Conservation (phyloP, 2,329 filamentous ascomycete species). For the Capronia coronata region DNA sequence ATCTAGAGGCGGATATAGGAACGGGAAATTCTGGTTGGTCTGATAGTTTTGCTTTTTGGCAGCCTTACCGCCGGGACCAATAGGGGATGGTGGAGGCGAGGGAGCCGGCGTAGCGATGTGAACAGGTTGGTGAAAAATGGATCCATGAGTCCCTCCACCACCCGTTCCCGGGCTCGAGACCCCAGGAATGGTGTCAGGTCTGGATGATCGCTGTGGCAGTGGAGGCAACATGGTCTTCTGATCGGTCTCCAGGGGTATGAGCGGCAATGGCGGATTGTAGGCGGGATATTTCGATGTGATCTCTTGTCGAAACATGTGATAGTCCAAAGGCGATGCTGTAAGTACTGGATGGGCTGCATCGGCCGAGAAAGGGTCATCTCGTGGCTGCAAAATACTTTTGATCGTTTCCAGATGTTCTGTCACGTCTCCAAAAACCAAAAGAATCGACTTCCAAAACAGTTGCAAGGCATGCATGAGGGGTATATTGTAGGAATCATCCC, state of each 20-base stretch:
- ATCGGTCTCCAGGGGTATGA: conserved; percentile 80
- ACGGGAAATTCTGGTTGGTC: conserved; percentile 97
- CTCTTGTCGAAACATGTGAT: conserved; percentile 92
- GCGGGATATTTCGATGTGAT: conserved; percentile 97
- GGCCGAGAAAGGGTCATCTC: conserved; percentile 55
- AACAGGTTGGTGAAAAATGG: conserved; percentile 90
- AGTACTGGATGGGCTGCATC: conserved; percentile 59
- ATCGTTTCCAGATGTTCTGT: conserved; percentile 60
- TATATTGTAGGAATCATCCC: conserved; percentile 54
- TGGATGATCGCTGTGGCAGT: conserved; percentile 65
- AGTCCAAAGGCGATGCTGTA: conserved; percentile 88
- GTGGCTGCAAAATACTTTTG: conserved; percentile 59
- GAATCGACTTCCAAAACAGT: conserved; percentile 83
- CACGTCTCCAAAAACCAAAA: conserved; percentile 77
- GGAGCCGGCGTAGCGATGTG: conserved; percentile 98
- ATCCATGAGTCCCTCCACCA: conserved; percentile 43
- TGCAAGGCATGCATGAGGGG: conserved; percentile 66
- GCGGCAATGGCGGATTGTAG: conserved; percentile 78
- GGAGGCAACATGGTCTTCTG: conserved; percentile 87
- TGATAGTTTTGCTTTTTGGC: conserved; percentile 99
- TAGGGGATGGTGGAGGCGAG: conserved; percentile 88
- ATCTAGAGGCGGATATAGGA: conserved; percentile 91
- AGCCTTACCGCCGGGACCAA: conserved; percentile 74
- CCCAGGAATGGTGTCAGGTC: conserved; percentile 53
- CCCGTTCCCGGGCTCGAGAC: conserved; percentile 35